Evolutionary conservation across 2,329 filamentous ascomycete genomes (phyloP).

Genomic region (Didymella segeticola): DNA sequence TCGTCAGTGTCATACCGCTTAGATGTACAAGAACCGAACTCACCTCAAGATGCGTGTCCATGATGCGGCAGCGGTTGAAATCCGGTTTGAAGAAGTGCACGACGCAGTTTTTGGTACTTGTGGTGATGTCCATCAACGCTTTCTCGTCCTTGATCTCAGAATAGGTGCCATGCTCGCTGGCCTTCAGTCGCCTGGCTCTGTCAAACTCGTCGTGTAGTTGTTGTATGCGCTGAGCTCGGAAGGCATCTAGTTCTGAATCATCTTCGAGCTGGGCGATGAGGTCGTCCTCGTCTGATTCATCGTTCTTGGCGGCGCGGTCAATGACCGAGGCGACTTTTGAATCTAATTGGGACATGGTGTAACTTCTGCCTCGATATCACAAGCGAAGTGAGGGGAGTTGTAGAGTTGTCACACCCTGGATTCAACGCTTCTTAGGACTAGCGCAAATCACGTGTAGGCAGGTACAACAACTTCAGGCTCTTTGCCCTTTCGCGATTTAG

Average conservation of each 20-base stretch:
- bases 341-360: constrained; percentile 57
- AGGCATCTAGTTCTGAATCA: constrained; percentile 59
- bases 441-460: constrained; percentile 16
- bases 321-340: constrained; percentile 59
- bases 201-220: constrained; percentile 64
- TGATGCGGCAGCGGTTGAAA: constrained; percentile 66
- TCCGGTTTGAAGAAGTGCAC: constrained; percentile 71
- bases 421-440: constrained; percentile 9
- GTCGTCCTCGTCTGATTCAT: constrained; percentile 64
- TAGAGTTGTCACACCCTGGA: constrained; percentile 13
- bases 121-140: constrained; percentile 65
- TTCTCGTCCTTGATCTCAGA: constrained; percentile 65
- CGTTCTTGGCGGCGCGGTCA: constrained; percentile 50
- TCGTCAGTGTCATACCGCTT: constrained; percentile 3
- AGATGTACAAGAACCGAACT: constrained; percentile 10
- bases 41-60: constrained; percentile 65
- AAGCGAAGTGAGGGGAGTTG: constrained; percentile 27
- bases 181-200: constrained; percentile 59
- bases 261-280: constrained; percentile 67
- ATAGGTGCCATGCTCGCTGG: constrained; percentile 60
- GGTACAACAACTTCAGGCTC: background rate
- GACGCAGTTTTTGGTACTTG: constrained; percentile 62
- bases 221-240: constrained; percentile 64
- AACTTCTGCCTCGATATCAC: constrained; percentile 15
- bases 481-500: background rate